Conservation (phyloP, 169 alveolate species). For the Amoebophrya sp. region DNA sequence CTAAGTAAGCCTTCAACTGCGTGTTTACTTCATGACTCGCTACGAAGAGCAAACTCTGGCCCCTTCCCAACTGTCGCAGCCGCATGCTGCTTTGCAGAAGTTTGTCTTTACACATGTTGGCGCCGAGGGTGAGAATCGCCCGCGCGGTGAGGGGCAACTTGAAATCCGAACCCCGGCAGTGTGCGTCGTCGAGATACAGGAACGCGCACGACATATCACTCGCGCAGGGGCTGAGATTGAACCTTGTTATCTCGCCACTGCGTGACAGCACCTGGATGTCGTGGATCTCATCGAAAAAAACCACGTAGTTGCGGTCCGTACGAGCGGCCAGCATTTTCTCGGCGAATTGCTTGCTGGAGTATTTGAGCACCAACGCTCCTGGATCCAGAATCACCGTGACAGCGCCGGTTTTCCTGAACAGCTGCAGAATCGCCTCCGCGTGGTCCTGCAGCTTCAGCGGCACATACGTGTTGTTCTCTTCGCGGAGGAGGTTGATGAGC, state of each 20-base stretch:
- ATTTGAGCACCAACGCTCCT: constrained; percentile 26
- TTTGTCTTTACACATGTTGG: constrained; percentile 34
- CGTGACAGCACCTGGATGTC: background rate
- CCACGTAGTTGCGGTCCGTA: constrained; percentile 24
- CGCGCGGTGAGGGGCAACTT: background rate
- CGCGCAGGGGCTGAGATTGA: too few species aligned
- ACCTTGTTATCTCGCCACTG: background rate
- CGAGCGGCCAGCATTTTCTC: background rate
- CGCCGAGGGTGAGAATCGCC: constrained; percentile 24
- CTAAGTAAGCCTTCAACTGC: too few species aligned
- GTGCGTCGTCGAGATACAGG: constrained; percentile 32
- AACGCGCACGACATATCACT: background rate
- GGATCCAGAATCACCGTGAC: constrained; percentile 30
- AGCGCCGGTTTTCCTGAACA: too few species aligned
- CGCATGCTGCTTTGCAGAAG: constrained; percentile 34
- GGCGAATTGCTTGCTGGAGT: constrained; percentile 3
- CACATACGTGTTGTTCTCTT: background rate
- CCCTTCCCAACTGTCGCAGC: constrained; percentile 29
- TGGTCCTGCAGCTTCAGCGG: background rate
- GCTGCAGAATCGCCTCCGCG: background rate
- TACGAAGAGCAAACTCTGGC: background rate
- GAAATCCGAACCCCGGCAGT: constrained; percentile 33
- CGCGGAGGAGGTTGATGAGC: constrained; percentile 1
- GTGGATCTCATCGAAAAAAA: constrained; percentile 11
- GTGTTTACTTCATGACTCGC: background rate